Evolutionary conservation across 2,329 filamentous ascomycete species (phyloP).

Genomic region (Beauveria medogensis): DNA sequence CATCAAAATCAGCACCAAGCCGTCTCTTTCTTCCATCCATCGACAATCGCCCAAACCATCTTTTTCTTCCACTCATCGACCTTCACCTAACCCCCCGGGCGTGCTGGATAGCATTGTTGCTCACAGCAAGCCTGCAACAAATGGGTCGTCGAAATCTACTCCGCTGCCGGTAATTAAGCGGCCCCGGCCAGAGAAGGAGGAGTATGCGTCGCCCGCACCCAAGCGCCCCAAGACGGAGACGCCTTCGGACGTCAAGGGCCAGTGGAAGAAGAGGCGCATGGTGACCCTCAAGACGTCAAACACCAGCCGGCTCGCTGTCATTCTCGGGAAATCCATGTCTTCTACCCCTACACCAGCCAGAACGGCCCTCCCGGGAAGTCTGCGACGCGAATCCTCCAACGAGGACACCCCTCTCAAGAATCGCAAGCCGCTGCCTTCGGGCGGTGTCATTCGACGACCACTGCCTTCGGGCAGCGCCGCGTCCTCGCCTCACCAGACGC

Average conservation of each 20-base stretch:
- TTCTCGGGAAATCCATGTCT: conserved; percentile 23
- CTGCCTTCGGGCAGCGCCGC: neutral
- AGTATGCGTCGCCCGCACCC: conserved; percentile 25
- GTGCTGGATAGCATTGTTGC: conserved; percentile 22
- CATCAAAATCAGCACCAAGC: conserved; percentile 32
- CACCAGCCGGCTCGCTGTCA: conserved; percentile 26
- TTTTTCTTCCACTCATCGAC: conserved; percentile 15
- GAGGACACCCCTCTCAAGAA: conserved; percentile 2
- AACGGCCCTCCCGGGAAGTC: conserved; percentile 26
- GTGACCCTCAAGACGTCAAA: conserved; percentile 29
- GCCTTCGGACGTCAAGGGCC: conserved; percentile 16
- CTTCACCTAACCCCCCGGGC: conserved; percentile 11
- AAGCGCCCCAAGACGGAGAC: conserved; percentile 31
- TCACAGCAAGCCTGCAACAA: conserved; percentile 16
- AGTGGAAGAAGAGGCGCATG: conserved; percentile 25
- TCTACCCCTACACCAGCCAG: conserved; percentile 17
- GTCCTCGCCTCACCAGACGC: conserved; percentile 15
- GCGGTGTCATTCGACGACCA: neutral
- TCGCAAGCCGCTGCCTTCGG: conserved; percentile 11
- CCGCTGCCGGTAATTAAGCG: conserved; percentile 24
- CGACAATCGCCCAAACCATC: conserved; percentile 14
- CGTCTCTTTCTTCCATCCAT: conserved; percentile 13
- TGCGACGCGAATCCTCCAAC: conserved; percentile 19
- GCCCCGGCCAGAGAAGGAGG: conserved; percentile 30
- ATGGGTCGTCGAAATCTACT: conserved; percentile 16